Conservation (phyloP, 140 eudicot species). For the Erigeron philadelphicus region DNA sequence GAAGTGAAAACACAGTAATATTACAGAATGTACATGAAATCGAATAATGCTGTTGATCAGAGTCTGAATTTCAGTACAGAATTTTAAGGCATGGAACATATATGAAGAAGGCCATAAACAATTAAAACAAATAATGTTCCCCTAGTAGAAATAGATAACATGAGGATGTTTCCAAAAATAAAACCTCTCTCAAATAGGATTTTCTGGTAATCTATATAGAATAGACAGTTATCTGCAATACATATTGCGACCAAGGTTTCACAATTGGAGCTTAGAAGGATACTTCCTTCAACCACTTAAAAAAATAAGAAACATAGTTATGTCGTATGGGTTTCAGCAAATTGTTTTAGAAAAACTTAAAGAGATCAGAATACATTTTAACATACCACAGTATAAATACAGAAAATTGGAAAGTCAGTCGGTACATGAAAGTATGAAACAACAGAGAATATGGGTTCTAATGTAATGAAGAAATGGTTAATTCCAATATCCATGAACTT, state of each 20-base stretch:
- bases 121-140: background rate
- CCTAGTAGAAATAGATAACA: conserved; percentile 1
- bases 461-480: background rate
- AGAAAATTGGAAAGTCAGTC: background rate
- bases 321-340: background rate
- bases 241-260: background rate
- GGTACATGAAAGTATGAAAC: conserved; percentile 3
- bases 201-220: background rate
- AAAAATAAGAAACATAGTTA: background rate
- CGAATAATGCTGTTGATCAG: too few relatives aligned
- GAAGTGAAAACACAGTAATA: too few relatives aligned
- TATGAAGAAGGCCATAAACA: background rate
- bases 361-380: background rate
- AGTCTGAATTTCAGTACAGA: too few relatives aligned
- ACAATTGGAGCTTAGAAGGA: background rate
- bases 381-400: background rate
- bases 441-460: background rate
- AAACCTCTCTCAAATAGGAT: too few relatives aligned
- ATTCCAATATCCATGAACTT: background rate
- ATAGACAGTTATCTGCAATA: background rate
- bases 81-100: background rate
- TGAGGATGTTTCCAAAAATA: background rate
- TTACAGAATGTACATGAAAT: too few relatives aligned
- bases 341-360: background rate
- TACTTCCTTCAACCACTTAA: background rate